Conservation (phyloP, 2,329 filamentous ascomycete genomes). For the Xylaria sp. region DNA sequence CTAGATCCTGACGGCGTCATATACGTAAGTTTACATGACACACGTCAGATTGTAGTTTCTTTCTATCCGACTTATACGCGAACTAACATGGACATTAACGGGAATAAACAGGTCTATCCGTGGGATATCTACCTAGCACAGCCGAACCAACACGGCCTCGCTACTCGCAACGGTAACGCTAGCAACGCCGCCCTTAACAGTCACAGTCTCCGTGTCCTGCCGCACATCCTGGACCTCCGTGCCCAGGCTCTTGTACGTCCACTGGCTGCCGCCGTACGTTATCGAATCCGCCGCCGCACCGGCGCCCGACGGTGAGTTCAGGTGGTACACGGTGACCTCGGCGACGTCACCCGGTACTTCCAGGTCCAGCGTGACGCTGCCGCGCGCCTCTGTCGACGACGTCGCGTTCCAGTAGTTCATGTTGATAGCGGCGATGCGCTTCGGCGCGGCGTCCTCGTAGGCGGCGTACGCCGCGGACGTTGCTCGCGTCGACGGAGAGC, state of each 20-base stretch:
- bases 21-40: not conserved
- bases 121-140: too few species aligned
- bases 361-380: conserved; percentile 33
- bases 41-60: not conserved
- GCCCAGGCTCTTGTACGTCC: conserved; percentile 44
- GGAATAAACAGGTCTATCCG: too few species aligned
- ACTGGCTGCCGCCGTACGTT: conserved; percentile 47
- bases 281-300: conserved; percentile 42
- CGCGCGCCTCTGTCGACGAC: conserved; percentile 34
- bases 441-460: conserved; percentile 36
- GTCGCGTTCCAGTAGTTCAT: conserved; percentile 46
- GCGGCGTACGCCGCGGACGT: conserved; percentile 41
- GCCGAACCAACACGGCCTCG: conserved; percentile 40
- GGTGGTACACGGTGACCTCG: conserved; percentile 38
- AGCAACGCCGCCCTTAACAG: conserved; percentile 36
- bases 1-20: not conserved
- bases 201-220: conserved; percentile 39
- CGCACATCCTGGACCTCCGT: conserved; percentile 43
- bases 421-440: conserved; percentile 42
- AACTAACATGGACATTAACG: too few species aligned
- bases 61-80: too few species aligned
- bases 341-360: conserved; percentile 29
- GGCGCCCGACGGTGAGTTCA: conserved; percentile 44
- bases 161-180: conserved; percentile 38
- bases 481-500: conserved; percentile 22